Evolutionary conservation across 257 asterid species (phyloP).

Genomic region (Mitragyna speciosa): DNA sequence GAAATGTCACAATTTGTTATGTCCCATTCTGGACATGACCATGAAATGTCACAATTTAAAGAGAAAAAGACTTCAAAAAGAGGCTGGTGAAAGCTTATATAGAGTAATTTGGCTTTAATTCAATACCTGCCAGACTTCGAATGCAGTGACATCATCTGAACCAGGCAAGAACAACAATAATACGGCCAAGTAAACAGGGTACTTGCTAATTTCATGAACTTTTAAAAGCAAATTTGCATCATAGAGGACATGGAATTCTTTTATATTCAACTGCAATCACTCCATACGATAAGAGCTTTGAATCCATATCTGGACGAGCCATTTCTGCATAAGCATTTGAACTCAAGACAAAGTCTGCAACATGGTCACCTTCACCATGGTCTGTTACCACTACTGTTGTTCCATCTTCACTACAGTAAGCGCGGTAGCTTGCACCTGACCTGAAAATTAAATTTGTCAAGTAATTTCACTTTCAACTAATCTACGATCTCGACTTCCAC

Average conservation of each 20-base stretch:
- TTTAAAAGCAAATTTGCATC: conserved; percentile 17
- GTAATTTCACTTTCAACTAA: too few relatives aligned
- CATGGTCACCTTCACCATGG: conserved; percentile 18
- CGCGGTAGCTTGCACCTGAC: conserved; percentile 25
- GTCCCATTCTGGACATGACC: too few relatives aligned
- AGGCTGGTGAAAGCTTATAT: too few relatives aligned
- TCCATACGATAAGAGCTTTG: conserved; percentile 23
- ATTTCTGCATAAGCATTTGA: conserved; percentile 20
- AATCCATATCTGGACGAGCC: conserved; percentile 21
- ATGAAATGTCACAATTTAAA: too few relatives aligned
- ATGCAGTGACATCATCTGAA: conserved; percentile 18
- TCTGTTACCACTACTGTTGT: conserved; percentile 32
- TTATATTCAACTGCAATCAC: conserved; percentile 20
- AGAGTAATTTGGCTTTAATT: not conserved
- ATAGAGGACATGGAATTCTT: conserved; percentile 30
- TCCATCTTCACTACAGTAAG: conserved; percentile 26
- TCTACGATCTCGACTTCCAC: too few relatives aligned
- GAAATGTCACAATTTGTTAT: too few relatives aligned
- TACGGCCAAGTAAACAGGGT: conserved; percentile 24
- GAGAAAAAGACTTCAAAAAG: too few relatives aligned
- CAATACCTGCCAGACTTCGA: conserved; percentile 18
- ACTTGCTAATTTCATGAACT: conserved; percentile 25
- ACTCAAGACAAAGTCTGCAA: conserved; percentile 25
- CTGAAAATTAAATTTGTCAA: conserved; percentile 6
- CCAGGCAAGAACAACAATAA: conserved; percentile 20